Evolutionary conservation across 345 rosid genomes (phyloP).

Genomic region (Melastoma malabathricum): DNA sequence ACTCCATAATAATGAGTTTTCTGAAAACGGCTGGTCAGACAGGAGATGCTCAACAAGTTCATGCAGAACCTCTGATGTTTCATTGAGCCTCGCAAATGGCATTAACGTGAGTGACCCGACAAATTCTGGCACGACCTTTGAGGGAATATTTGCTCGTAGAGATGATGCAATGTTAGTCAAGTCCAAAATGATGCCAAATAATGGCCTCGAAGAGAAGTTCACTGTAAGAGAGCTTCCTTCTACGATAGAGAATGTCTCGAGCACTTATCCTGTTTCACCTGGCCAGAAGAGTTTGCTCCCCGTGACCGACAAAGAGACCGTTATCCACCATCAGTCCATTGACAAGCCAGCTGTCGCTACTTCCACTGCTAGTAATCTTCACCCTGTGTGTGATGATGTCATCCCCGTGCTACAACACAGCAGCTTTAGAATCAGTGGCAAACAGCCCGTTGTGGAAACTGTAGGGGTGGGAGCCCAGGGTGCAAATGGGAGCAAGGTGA

Average conservation of each 20-base stretch:
- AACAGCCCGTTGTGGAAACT: constrained; percentile 72
- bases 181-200: constrained; percentile 19
- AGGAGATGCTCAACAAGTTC: constrained; percentile 20
- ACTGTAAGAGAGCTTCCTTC: constrained; percentile 54
- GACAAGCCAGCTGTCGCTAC: constrained; percentile 23
- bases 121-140: constrained; percentile 18
- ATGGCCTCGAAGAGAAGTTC: constrained; percentile 50
- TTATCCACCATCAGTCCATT: constrained; percentile 20
- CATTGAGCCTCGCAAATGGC: constrained; percentile 16
- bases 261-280: constrained; percentile 19
- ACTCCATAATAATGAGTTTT: constrained; percentile 12
- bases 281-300: constrained; percentile 20
- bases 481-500: constrained; percentile 60
- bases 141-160: constrained; percentile 17
- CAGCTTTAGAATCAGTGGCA: constrained; percentile 78
- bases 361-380: constrained; percentile 19
- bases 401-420: constrained; percentile 83
- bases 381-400: constrained; percentile 64
- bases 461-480: constrained; percentile 69
- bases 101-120: constrained; percentile 12
- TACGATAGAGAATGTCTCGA: constrained; percentile 27
- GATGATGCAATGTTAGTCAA: constrained; percentile 20
- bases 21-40: constrained; percentile 18
- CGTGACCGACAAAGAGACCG: constrained; percentile 22
- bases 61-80: constrained; percentile 19